Evolutionary conservation across 805 yeast species (phyloP), one percentile per base, ranked within the genome.

Genomic region (Dipodascopsis tothii): DNA sequence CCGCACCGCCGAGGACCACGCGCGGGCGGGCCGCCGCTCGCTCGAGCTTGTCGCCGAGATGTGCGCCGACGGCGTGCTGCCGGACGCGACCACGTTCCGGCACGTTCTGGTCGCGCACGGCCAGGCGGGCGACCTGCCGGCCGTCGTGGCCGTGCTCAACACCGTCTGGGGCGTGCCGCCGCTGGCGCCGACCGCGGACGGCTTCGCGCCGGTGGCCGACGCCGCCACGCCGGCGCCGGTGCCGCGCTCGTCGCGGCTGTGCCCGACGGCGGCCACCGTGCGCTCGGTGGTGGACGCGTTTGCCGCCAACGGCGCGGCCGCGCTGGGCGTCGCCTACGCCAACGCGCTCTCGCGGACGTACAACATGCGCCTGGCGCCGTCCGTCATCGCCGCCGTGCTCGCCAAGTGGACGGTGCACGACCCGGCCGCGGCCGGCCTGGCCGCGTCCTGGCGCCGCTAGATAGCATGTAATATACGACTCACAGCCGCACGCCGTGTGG

Each of bases 61-160:
- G 64, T 43, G 50, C 25, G 45, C 47, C n/a, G 54, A 50, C 17
- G 63, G 61, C 6, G 52, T 59, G 4, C 36, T 47, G 32, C 61
- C 65, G 11, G 53, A 64, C 37, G 35, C 57, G n/a, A 48, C 56
- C 14, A 62, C 69, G 1, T 62, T 56, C 45, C 65, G 63, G 43
- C 53, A 59, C 14, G 45, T 58, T 22, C 27, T 64, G 20, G 51
- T 62, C 14, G 58, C 62, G 16, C 48, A 56, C 28, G 64, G 61
- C 16, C 60, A 63, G 35, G 36, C 49, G 6, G 56, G 58, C 14
- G 49, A 52, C 27, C 41, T 62, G 20, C 55, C 28, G 4, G 48
- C 43, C 5, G 52, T 55, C 21, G 35, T 44, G 23, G 40, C 49
- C 23, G 48, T 63, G 7, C 33, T 61, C 9, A 35, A 42, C 14